Evolutionary conservation across 1,284 basidiomycete genomes (phyloP).

Genomic region (Tylopilus sp.): DNA sequence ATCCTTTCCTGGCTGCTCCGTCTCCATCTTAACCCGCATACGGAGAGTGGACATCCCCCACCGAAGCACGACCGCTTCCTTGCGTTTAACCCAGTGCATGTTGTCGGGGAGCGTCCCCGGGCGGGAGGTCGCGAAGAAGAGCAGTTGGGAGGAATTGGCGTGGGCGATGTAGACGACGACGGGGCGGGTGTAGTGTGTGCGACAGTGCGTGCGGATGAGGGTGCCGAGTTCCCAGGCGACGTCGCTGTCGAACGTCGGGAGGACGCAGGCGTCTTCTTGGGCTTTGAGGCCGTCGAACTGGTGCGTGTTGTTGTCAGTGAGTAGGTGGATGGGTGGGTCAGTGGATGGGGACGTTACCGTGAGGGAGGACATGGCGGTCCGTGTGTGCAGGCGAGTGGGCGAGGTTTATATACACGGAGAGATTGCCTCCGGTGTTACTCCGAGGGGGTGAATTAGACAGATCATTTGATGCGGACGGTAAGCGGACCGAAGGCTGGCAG

Average conservation of each 20-base stretch:
- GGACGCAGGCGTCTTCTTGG: constrained; percentile 34
- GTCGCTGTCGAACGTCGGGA: constrained; percentile 28
- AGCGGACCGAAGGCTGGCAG: too few species aligned
- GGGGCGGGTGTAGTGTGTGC: constrained; percentile 23
- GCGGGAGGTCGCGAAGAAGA: constrained; percentile 43
- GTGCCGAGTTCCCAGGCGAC: constrained; percentile 47
- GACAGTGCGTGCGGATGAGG: constrained; percentile 39
- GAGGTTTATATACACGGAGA: too few species aligned
- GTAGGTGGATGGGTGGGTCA: neutral
- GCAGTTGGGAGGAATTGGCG: constrained; percentile 39
- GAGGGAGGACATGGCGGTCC: neutral
- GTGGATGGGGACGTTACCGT: neutral
- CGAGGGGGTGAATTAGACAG: too few species aligned
- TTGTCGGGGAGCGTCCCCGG: constrained; percentile 47
- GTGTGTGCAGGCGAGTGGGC: too few species aligned
- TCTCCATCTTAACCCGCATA: constrained; percentile 24
- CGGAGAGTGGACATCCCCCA: constrained; percentile 43
- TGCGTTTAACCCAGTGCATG: constrained; percentile 49
- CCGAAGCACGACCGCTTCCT: constrained; percentile 47
- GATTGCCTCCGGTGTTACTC: too few species aligned
- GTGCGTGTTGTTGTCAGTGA: neutral
- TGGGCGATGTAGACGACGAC: constrained; percentile 36
- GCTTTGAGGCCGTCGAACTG: constrained; percentile 22
- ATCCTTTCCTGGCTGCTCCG: neutral
- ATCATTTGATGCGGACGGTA: too few species aligned